phyloP scores from a whole-genome alignment of 768 basidiomycete species.

The Psilocybe cubensis region DNA sequence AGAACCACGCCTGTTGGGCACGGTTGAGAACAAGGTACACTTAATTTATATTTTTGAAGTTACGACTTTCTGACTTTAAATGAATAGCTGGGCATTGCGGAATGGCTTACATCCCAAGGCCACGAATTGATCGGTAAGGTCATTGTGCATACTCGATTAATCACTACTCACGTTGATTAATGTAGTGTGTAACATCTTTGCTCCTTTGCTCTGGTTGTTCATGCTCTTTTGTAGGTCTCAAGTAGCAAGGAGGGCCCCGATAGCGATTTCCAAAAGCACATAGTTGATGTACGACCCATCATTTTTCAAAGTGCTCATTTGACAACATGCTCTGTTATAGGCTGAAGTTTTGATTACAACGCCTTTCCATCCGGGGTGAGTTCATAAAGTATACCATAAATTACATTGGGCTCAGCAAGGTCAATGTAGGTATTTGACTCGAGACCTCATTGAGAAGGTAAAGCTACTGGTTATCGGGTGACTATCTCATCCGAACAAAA shows the following conservation, averaged over 20 bases:
- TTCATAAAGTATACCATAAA: not conserved
- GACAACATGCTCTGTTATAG: slow-evolving; percentile 36
- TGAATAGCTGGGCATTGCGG: slow-evolving; percentile 66
- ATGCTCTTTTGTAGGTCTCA: slow-evolving; percentile 54
- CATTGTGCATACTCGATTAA: not conserved
- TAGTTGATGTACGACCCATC: slow-evolving; percentile 64
- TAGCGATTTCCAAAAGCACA: slow-evolving; percentile 82
- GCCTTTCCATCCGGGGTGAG: slow-evolving; percentile 79
- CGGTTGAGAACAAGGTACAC: slow-evolving; percentile 77
- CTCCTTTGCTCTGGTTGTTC: not conserved
- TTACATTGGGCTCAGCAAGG: not conserved
- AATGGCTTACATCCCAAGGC: slow-evolving; percentile 71
- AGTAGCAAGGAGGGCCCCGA: slow-evolving; percentile 84
- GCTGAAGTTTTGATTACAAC: slow-evolving; percentile 84
- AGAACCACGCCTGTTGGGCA: slow-evolving; percentile 79
- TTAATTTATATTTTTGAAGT: not conserved
- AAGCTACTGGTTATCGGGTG: too few species aligned
- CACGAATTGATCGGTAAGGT: slow-evolving; percentile 73
- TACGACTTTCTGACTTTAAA: not conserved
- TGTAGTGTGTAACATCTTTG: not conserved
- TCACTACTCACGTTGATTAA: not conserved
- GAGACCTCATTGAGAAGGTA: slow-evolving; percentile 71
- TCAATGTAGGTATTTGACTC: slow-evolving; percentile 64
- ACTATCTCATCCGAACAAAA: not conserved
- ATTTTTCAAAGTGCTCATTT: not conserved